Evolutionary conservation across 805 yeast species (phyloP).

Genomic region (Candida suzukii): DNA sequence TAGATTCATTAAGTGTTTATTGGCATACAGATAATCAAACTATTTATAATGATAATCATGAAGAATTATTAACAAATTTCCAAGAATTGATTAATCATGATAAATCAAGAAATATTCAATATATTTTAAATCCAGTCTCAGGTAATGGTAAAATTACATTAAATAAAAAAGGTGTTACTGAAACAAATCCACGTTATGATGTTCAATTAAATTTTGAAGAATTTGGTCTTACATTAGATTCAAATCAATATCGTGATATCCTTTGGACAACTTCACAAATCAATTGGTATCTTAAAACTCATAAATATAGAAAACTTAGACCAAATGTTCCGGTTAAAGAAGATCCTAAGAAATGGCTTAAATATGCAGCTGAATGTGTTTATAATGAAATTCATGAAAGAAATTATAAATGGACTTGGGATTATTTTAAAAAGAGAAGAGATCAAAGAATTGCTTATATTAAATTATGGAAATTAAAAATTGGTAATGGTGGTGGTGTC

Average conservation of each 20-base stretch:
- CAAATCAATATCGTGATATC: conserved; percentile 76
- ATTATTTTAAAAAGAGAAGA: conserved; percentile 58
- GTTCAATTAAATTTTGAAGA: conserved; percentile 80
- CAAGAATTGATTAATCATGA: conserved; percentile 33
- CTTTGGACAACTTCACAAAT: conserved; percentile 76
- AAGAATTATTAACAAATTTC: conserved; percentile 41
- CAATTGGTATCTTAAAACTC: conserved; percentile 71
- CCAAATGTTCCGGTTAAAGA: conserved; percentile 53
- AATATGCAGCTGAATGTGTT: conserved; percentile 73
- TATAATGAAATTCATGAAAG: conserved; percentile 74
- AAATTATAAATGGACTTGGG: conserved; percentile 87
- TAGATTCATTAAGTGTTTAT: conserved; percentile 70
- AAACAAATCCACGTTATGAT: conserved; percentile 57
- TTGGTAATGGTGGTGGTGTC: conserved; percentile 8
- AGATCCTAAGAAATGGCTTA: conserved; percentile 75
- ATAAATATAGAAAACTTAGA: conserved; percentile 62
- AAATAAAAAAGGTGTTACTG: conserved; percentile 73
- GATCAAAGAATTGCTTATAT: conserved; percentile 68
- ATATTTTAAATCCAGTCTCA: conserved; percentile 76
- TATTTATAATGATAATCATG: conserved; percentile 40
- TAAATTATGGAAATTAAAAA: conserved; percentile 54
- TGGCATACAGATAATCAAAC: conserved; percentile 68
- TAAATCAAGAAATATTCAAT: conserved; percentile 34
- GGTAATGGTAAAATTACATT: conserved; percentile 80
- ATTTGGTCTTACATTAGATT: conserved; percentile 79